A percentile compares a stretch with the other conserved stretches of the same genome.
phyloP scores from a whole-genome alignment of 2,329 filamentous ascomycete species.

The Xylariaceae sp. region DNA sequence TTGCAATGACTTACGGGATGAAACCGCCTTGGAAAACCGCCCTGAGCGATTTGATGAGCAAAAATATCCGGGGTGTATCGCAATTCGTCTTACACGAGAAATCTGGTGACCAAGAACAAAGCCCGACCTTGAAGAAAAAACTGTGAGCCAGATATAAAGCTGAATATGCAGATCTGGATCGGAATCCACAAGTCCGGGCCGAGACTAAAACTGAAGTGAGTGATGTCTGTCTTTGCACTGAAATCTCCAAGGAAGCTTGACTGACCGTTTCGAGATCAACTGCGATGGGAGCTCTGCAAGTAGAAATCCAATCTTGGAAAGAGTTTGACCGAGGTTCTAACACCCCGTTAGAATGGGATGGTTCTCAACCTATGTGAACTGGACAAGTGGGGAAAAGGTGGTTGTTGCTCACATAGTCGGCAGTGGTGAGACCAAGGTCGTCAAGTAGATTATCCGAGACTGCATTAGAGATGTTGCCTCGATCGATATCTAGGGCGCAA shows the following conservation, averaged over 20 bases:
- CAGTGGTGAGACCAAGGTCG: slow-evolving; percentile 24
- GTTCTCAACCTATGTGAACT: not conserved
- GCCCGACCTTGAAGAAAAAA: slow-evolving; percentile 26
- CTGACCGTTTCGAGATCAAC: slow-evolving; percentile 24
- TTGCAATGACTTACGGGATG: slow-evolving; percentile 49
- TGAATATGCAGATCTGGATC: slow-evolving; percentile 27
- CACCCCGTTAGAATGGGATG: slow-evolving; percentile 2
- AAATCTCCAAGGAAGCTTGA: not conserved
- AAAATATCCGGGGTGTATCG: not conserved
- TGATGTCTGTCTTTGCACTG: not conserved
- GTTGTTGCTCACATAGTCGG: slow-evolving; percentile 27
- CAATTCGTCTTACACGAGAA: slow-evolving; percentile 27
- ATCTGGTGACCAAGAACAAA: slow-evolving; percentile 32
- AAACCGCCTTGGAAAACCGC: slow-evolving; percentile 48
- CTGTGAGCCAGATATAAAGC: slow-evolving; percentile 22
- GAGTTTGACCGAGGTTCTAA: slow-evolving; percentile 31
- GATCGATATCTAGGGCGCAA: slow-evolving; percentile 22
- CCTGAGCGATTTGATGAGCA: slow-evolving; percentile 17
- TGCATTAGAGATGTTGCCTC: slow-evolving; percentile 28
- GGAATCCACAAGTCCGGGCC: slow-evolving; percentile 27
- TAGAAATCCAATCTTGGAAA: slow-evolving; percentile 24
- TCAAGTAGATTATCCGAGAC: slow-evolving; percentile 35
- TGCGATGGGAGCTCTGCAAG: slow-evolving; percentile 22
- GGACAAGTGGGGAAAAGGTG: not conserved
- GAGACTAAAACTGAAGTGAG: slow-evolving; percentile 20